Evolutionary conservation across 2,329 filamentous ascomycete genomes (phyloP).

Genomic region (Chrysoporthe cubensis): DNA sequence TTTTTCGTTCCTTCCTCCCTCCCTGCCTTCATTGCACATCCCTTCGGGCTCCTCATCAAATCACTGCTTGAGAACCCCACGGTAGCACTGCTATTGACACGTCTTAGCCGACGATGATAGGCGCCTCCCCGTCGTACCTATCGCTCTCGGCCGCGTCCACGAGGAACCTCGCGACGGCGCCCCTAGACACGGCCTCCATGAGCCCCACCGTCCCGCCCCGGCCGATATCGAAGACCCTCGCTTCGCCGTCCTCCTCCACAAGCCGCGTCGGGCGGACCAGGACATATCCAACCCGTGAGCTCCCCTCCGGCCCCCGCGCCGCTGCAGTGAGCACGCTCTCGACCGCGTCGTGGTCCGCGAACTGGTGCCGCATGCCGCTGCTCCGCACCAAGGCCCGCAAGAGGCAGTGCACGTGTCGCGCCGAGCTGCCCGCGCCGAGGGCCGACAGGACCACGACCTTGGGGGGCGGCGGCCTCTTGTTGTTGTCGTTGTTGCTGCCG

Average conservation of each 20-base stretch:
- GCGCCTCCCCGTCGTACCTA: slow-evolving; percentile 38
- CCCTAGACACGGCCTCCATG: slow-evolving; percentile 34
- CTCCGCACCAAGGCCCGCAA: slow-evolving; percentile 50
- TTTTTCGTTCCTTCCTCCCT: neutral
- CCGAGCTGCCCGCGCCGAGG: slow-evolving; percentile 53
- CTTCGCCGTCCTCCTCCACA: neutral
- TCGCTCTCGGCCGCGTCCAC: slow-evolving; percentile 40
- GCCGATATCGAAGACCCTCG: slow-evolving; percentile 28
- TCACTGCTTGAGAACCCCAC: too few species aligned
- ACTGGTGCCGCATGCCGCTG: slow-evolving; percentile 50
- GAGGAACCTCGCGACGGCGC: slow-evolving; percentile 45
- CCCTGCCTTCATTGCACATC: neutral
- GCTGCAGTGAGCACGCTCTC: slow-evolving; percentile 44
- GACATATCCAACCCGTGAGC: neutral
- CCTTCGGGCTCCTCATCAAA: too few species aligned
- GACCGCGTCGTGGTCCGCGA: slow-evolving; percentile 52
- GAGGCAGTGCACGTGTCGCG: slow-evolving; percentile 43
- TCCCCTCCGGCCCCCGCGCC: slow-evolving; percentile 18
- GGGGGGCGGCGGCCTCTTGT: slow-evolving; percentile 28
- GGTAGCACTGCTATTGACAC: neutral
- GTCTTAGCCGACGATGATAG: slow-evolving; percentile 14
- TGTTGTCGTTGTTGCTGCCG: too few species aligned
- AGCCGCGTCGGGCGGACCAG: slow-evolving; percentile 21
- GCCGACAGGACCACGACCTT: slow-evolving; percentile 54
- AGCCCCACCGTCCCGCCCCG: slow-evolving; percentile 41